phyloP scores from a whole-genome alignment of 768 basidiomycete genomes.

The Podaxis mareebaensis region DNA sequence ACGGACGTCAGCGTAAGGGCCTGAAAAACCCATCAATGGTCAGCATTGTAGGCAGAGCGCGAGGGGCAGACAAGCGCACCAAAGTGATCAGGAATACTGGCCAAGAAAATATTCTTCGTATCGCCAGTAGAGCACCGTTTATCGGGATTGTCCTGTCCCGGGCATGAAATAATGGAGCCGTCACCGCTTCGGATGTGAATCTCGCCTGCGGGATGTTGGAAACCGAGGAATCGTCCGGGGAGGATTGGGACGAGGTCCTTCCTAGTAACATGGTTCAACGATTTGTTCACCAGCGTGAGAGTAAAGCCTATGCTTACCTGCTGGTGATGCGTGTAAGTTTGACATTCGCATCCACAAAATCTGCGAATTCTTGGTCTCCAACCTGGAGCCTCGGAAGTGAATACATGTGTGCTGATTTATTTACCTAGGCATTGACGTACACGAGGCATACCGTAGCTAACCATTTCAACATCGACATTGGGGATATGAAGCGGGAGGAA shows the following conservation, averaged over 20 bases:
- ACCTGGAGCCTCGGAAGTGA: conserved; percentile 27
- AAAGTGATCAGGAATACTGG: conserved; percentile 50
- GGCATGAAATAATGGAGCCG: conserved; percentile 35
- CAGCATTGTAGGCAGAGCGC: no score
- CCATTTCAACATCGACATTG: conserved; percentile 34
- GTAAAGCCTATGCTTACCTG: conserved; percentile 19
- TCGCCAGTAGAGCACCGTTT: conserved; percentile 47
- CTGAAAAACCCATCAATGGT: no score
- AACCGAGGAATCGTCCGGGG: conserved; percentile 51
- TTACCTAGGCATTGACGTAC: conserved; percentile 25
- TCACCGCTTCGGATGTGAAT: conserved; percentile 48
- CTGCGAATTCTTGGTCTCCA: conserved; percentile 49
- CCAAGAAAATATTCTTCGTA: conserved; percentile 52
- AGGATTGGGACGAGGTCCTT: conserved; percentile 54
- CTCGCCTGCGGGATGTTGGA: conserved; percentile 51
- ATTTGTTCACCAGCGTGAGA: background rate
- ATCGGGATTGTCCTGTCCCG: conserved; percentile 57
- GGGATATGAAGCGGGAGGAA: conserved; percentile 50
- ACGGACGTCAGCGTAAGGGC: no score
- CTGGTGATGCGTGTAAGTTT: conserved; percentile 44
- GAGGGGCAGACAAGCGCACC: conserved; percentile 21
- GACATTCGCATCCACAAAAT: conserved; percentile 41
- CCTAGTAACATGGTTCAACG: conserved; percentile 8
- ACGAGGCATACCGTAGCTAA: conserved; percentile 52
- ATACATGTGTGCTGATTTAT: background rate